These are phyloP conservation scores for Chalciporus piperatus DNA, from an alignment of 768 basidiomycete species.

Conservation along the genomic window DNA sequence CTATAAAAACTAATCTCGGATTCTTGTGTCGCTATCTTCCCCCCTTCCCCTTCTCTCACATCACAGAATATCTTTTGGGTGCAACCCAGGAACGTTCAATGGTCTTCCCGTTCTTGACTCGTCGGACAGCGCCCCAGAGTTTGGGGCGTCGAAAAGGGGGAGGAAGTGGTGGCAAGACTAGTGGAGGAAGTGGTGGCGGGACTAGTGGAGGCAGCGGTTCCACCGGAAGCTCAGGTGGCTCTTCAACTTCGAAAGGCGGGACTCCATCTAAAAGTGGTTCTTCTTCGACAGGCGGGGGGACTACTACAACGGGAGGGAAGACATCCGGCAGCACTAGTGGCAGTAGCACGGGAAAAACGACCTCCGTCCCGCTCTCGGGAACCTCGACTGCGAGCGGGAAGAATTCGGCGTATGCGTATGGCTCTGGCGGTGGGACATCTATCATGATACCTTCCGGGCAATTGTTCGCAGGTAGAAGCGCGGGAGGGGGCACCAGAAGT, in stretches of 20 bases:
- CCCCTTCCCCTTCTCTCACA: not conserved
- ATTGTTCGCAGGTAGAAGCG: constrained; percentile 43
- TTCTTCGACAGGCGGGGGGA: not conserved
- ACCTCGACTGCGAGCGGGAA: constrained; percentile 22
- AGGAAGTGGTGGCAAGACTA: constrained; percentile 25
- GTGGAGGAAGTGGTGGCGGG: constrained; percentile 29
- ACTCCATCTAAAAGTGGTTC: not conserved
- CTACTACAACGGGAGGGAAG: not conserved
- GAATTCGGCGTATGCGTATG: constrained; percentile 30
- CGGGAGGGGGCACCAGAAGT: constrained; percentile 51
- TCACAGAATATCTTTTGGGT: no score
- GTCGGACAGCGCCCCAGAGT: not conserved
- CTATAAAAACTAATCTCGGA: no score
- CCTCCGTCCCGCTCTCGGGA: constrained; percentile 19
- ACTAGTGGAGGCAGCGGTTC: no score
- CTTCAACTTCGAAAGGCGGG: constrained; percentile 3
- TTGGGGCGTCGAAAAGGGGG: constrained; percentile 33
- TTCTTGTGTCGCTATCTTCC: no score
- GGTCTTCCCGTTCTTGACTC: constrained; percentile 20
- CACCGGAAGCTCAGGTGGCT: constrained; percentile 12
- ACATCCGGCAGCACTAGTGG: constrained; percentile 2
- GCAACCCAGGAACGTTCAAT: constrained; percentile 2
- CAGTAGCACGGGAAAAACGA: constrained; percentile 6
- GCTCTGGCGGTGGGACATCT: constrained; percentile 30
- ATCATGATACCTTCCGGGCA: constrained; percentile 43